A percentile compares a stretch with the other conserved stretches of the same genome.
phyloP scores from a whole-genome alignment of 306 rosid genomes.

The Citrullus mucosospermus region DNA sequence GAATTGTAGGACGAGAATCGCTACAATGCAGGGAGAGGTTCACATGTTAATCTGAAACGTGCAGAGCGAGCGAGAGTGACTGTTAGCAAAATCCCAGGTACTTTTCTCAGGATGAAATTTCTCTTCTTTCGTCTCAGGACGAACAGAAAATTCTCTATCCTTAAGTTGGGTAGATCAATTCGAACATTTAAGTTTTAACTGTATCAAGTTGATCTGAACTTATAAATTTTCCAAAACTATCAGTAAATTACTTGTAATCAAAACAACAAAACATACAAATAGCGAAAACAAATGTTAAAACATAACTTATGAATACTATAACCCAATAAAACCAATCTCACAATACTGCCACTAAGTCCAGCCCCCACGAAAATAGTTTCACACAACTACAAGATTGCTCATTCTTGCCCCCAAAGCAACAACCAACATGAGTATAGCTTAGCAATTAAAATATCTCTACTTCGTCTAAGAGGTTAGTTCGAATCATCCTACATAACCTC shows the following conservation, averaged over 20 bases:
- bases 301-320: background rate
- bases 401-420: background rate
- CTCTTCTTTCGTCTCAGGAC: background rate
- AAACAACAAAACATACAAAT: background rate
- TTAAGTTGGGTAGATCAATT: background rate
- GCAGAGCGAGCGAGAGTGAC: slow-evolving; percentile 91
- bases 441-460: background rate
- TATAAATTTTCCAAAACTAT: background rate
- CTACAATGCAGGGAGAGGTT: slow-evolving; percentile 88
- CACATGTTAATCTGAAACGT: slow-evolving; percentile 84
- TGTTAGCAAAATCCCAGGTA: slow-evolving; percentile 88
- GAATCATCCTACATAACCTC: background rate
- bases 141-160: background rate
- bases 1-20: slow-evolving; percentile 68
- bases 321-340: background rate
- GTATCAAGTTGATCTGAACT: background rate
- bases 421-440: background rate
- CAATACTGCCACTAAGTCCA: background rate
- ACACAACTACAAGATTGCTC: background rate
- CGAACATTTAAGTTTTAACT: background rate
- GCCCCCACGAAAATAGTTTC: background rate
- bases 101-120: background rate
- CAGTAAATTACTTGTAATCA: background rate
- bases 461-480: background rate
- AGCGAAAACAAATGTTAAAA: background rate